Evolutionary conservation across 768 basidiomycete genomes (phyloP).

Genomic region (Paxillus rubicundulus): DNA sequence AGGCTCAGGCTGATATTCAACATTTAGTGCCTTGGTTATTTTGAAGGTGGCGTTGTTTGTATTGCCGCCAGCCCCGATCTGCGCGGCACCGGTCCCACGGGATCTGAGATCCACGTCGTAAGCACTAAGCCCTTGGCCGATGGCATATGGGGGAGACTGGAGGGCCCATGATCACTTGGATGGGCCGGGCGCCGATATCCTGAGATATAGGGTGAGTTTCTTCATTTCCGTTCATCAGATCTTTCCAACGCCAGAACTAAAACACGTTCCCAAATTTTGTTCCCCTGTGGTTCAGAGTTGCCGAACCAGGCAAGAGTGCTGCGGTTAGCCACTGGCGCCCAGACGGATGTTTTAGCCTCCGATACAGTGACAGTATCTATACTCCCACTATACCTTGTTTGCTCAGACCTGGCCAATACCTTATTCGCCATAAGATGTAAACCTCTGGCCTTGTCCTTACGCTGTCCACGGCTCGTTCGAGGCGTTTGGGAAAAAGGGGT

Average conservation of each 20-base stretch:
- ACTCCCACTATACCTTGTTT: constrained; percentile 47
- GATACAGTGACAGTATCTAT: constrained; percentile 37
- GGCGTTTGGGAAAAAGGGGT: neutral
- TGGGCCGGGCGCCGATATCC: constrained; percentile 48
- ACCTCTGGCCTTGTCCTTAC: neutral
- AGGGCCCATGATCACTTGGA: constrained; percentile 47
- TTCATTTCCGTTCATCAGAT: neutral
- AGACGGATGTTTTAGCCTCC: constrained; percentile 39
- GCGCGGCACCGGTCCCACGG: constrained; percentile 39
- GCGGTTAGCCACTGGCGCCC: constrained; percentile 42
- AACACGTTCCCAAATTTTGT: constrained; percentile 6
- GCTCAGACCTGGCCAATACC: constrained; percentile 46
- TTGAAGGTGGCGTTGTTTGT: constrained; percentile 28
- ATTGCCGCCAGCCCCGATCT: constrained; percentile 39
- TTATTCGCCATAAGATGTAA: constrained; percentile 41
- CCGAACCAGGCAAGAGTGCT: constrained; percentile 42
- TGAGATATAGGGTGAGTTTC: constrained; percentile 26
- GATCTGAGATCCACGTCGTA: constrained; percentile 30
- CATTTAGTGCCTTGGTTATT: constrained; percentile 8
- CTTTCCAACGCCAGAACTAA: neutral
- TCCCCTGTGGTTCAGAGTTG: constrained; percentile 46
- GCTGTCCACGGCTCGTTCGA: neutral
- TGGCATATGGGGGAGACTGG: too few relatives aligned
- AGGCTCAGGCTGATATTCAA: neutral
- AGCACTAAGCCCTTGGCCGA: neutral